Base-by-base conservation (phyloP, 78 protist species). In the slime mould (Dictyostelium discoideum) region DNA sequence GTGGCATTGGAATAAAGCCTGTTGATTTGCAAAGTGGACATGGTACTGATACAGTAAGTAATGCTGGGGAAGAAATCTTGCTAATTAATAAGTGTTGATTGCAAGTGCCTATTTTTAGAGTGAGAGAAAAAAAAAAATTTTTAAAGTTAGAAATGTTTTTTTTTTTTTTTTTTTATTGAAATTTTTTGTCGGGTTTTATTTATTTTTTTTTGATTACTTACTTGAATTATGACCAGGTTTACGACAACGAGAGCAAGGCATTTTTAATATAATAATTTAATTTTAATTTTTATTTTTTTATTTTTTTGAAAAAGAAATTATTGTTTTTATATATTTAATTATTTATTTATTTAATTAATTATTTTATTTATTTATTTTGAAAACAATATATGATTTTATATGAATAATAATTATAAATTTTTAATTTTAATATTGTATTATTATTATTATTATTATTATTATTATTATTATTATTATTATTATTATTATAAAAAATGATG, bases 161-260 rank as follows among this genome's bases (percentile, higher is more conserved):
- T 48, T 48, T 48, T 48, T 48, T 48, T 48, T 54, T 54, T 54
- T 65, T 2, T n/a, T 0, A n/a, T 65, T 65, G 32, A 9, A n/a
- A 65, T 26, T 69, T 24, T 69, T 26, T 11, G 40, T 69, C 39
- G 10, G 39, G 77, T 26, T 69, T 32, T 32, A 32, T 32, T 32
- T 32, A 1, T 32, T 32, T 32, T 32, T 32, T 32, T 42, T 69
- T 26, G 39, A 69, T 69, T 69, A 74, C 81, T 32, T 74, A 37
- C 81, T 74, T 37, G 81, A 74, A 74, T 74, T 74, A 37, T 74
- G 81, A 74, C 81, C 81, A 10, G 48, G 37, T 74, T 20, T 32
- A 29, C 81, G 37, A 37, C 81, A 74, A 5, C 24, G 13, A 37
- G 24, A 14, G 20, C 81, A 74, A 74, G 81, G 81, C 81, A 74